A percentile compares a stretch with the other conserved stretches of the same genome.
Conservation (phyloP, 2,329 filamentous ascomycete species). For the Microsporum audouinii region DNA sequence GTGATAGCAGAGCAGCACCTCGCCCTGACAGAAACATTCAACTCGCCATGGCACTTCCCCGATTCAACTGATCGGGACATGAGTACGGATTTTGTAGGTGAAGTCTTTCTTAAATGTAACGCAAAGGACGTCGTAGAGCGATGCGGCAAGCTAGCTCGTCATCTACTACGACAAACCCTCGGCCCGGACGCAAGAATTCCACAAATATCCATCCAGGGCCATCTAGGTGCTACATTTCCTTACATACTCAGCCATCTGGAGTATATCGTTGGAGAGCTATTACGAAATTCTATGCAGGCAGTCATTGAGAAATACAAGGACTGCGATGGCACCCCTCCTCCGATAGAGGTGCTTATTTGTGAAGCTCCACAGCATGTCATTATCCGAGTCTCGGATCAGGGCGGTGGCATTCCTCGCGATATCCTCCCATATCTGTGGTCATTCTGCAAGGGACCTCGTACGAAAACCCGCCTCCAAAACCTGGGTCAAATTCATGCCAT, state of each 20-base stretch:
- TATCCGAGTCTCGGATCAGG: slow-evolving; percentile 88
- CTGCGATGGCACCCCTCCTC: slow-evolving; percentile 47
- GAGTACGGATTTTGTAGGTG: slow-evolving; percentile 79
- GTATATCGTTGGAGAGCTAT: slow-evolving; percentile 90
- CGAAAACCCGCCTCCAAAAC: slow-evolving; percentile 67
- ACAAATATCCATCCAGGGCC: slow-evolving; percentile 70
- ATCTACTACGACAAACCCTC: slow-evolving; percentile 64
- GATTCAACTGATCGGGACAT: slow-evolving; percentile 56
- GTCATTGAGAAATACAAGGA: slow-evolving; percentile 62
- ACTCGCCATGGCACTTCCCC: slow-evolving; percentile 79
- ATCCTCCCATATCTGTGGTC: slow-evolving; percentile 88
- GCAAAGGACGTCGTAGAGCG: slow-evolving; percentile 78
- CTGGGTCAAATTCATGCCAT: slow-evolving; percentile 77
- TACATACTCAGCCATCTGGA: slow-evolving; percentile 94
- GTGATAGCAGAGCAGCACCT: slow-evolving; percentile 98
- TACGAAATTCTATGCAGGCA: slow-evolving; percentile 90
- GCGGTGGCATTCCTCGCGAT: slow-evolving; percentile 77
- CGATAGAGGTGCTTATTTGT: slow-evolving; percentile 89
- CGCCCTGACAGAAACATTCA: slow-evolving; percentile 85
- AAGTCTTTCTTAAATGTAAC: slow-evolving; percentile 88
- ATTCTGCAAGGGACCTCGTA: slow-evolving; percentile 84
- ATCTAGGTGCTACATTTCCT: slow-evolving; percentile 81
- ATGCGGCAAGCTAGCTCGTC: slow-evolving; percentile 64
- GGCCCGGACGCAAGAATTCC: slow-evolving; percentile 61
- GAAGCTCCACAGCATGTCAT: slow-evolving; percentile 92